Percentiles rank a stretch among this genome's conserved stretches.
Evolutionary conservation across 2,329 filamentous ascomycete genomes (phyloP).

Genomic region (Sporothrix dimorphospora): DNA sequence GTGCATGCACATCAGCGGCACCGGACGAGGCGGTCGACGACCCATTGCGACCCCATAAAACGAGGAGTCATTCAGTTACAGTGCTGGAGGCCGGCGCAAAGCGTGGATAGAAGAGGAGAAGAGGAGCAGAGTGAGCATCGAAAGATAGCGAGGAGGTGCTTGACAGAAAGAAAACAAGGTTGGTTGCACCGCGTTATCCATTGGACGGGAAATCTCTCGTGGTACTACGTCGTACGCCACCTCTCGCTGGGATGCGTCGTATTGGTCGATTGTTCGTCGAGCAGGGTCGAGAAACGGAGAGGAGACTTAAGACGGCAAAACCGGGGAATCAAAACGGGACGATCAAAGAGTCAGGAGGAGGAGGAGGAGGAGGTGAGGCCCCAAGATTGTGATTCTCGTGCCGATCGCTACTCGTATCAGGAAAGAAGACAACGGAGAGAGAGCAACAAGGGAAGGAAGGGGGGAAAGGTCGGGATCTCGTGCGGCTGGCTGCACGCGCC

Average conservation of each 20-base stretch:
- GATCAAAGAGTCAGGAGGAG: not conserved
- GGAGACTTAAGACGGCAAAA: not conserved
- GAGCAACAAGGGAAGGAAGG: not conserved
- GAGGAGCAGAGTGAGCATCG: not conserved
- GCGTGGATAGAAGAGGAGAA: not conserved
- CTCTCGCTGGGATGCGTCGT: no score
- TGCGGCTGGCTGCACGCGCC: not conserved
- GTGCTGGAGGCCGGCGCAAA: not conserved
- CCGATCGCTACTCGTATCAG: not conserved
- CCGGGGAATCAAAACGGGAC: no score
- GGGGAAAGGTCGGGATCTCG: not conserved
- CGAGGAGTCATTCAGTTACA: not conserved
- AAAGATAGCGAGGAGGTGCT: not conserved
- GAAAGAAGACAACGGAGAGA: not conserved
- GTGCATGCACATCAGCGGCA: conserved; percentile 4
- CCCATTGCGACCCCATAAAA: not conserved
- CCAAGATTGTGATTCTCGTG: not conserved
- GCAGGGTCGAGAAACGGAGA: not conserved
- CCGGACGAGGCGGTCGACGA: not conserved
- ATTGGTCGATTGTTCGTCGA: no score
- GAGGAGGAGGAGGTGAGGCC: not conserved
- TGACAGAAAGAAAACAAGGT: not conserved
- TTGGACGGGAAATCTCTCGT: not conserved
- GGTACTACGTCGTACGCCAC: not conserved
- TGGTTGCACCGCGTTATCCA: not conserved